These are phyloP conservation scores for Mycena albidolilacea DNA, from an alignment of 768 basidiomycete species.

Conservation along the genomic window DNA sequence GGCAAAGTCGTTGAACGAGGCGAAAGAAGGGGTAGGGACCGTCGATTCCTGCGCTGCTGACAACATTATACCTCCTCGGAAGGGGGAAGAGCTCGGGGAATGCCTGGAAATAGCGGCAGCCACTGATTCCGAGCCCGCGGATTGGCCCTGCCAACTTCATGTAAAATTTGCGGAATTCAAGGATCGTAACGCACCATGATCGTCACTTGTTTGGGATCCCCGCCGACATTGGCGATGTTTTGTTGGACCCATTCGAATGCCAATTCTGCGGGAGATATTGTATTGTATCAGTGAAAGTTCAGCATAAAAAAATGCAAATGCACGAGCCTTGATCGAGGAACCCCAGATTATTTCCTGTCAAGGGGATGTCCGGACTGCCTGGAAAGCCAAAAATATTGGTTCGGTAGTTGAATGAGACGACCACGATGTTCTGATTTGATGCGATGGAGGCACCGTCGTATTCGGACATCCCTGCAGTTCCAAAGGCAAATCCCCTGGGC, in stretches of 20 bases:
- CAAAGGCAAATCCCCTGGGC: constrained; percentile 23
- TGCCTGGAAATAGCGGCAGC: constrained; percentile 9
- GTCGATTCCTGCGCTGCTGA: constrained; percentile 22
- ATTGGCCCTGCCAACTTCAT: constrained; percentile 16
- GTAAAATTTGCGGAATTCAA: background rate
- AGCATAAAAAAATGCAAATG: background rate
- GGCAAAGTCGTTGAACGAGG: constrained; percentile 35
- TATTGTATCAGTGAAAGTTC: background rate
- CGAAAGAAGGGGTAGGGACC: constrained; percentile 9
- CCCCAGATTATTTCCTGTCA: constrained; percentile 28
- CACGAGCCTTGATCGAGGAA: constrained; percentile 49
- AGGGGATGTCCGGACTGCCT: constrained; percentile 27
- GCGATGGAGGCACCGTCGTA: constrained; percentile 32
- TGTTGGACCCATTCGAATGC: constrained; percentile 56
- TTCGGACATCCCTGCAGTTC: constrained; percentile 14
- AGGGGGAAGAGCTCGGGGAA: constrained; percentile 13
- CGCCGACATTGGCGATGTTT: constrained; percentile 61
- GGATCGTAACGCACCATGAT: constrained; percentile 29
- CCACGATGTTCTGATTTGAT: constrained; percentile 19
- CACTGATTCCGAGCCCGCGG: constrained; percentile 27
- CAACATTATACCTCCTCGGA: constrained; percentile 34
- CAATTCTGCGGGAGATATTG: constrained; percentile 24
- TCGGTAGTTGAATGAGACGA: constrained; percentile 35
- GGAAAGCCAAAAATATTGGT: constrained; percentile 38
- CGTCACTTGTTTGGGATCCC: background rate